Conservation (phyloP, 495 filamentous ascomycete species). For the Cercophora samala region DNA sequence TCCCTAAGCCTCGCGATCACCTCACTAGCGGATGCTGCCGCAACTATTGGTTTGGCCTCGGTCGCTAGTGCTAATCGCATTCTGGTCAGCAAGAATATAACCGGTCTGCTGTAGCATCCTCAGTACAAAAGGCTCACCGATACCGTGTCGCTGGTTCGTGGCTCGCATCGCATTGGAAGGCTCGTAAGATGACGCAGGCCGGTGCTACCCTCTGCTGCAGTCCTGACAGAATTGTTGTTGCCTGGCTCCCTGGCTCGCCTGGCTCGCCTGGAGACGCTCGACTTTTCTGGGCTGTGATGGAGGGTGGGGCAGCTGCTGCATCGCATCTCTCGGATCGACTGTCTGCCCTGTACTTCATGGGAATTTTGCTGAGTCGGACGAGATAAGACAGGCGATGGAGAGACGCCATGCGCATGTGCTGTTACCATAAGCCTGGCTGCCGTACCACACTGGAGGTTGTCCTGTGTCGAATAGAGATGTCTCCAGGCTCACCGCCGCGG, state of each 20-base stretch:
- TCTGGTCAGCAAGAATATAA: too few species aligned
- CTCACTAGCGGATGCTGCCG: too few species aligned
- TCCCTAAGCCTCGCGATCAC: too few species aligned
- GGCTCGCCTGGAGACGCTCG: neutral
- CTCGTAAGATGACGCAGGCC: slow-evolving; percentile 13
- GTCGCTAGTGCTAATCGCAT: too few species aligned
- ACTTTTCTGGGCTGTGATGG: slow-evolving; percentile 12
- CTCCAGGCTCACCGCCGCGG: slow-evolving; percentile 7
- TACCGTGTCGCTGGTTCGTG: neutral
- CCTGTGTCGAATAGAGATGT: neutral
- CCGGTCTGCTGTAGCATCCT: too few species aligned
- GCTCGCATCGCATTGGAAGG: slow-evolving; percentile 13
- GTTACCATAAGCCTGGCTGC: neutral
- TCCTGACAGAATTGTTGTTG: slow-evolving; percentile 8
- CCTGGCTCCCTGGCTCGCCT: too few species aligned
- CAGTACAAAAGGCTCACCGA: slow-evolving; percentile 4
- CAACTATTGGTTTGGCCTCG: too few species aligned
- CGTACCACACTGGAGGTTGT: neutral
- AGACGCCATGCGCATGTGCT: neutral
- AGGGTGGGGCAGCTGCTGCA: slow-evolving; percentile 10
- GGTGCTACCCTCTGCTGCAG: slow-evolving; percentile 8
- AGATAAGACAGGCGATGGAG: neutral
- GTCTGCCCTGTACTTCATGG: neutral
- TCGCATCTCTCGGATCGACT: neutral
- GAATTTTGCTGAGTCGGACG: neutral